Base-by-base conservation (phyloP, 139 green algal species). In the Tetradesmus obliquus region DNA sequence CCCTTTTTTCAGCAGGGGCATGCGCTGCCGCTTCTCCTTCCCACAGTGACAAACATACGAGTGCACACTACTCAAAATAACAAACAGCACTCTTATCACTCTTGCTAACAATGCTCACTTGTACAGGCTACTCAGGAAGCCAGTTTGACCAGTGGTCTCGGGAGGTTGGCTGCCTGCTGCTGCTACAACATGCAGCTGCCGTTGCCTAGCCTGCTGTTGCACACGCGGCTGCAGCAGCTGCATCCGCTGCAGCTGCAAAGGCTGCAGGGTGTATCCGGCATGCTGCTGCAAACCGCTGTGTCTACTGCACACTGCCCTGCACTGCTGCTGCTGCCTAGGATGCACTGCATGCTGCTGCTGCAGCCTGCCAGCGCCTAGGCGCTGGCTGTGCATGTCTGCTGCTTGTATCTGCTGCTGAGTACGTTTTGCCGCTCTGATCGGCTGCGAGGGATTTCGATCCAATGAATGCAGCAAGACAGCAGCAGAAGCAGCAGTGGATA, bases 101-200 rank as follows among this genome's bases (percentile, higher is more conserved):
- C 60, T 20, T 10, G 10, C 10, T 72, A 72, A 72, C 10, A 22
- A 51, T 32, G 32, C 86, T 89, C 84, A 94, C 92, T 93, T 94
- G 72, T 88, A 90, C 0, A 94, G 87, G 24, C 81, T 84, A 51
- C 89, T 83, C 13, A 94, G 53, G 72, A 94, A 94, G 1, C 90
- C 90, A 1, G 74, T 66, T 20, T 91, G 88, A 13, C n/a, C 84
- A 22, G 3, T 2, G 54, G 22, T 7, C 15, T 81, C 62, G 5
- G 24, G 19, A 71, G 45, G 51, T 83, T 69, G 86, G 53, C 69
- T 20, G n/a, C 86, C 86, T 69, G 86, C 55, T 58, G 86, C 86
- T 66, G 86, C 86, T 83, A 19, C 24, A 3, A 88, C 6, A 5
- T 15, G 69, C 69, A 32, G 81, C 81, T 69, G 86, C 51, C 22